Conservation (phyloP, 352 stramenopile species). For the Globisporangium emineosum region DNA sequence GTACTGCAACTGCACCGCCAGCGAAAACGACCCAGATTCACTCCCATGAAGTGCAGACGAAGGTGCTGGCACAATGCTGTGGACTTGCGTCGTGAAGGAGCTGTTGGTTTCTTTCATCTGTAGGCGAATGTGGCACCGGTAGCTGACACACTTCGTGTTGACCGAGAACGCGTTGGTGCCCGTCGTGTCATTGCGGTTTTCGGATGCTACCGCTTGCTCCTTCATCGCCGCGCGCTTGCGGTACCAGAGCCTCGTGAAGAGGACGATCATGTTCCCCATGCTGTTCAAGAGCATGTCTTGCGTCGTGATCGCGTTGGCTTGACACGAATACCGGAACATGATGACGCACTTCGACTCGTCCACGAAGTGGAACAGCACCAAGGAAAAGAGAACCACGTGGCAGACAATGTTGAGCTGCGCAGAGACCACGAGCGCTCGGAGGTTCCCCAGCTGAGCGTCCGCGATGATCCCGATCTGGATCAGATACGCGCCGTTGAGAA, state of each 20-base stretch:
- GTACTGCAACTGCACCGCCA: neutral
- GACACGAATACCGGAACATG: constrained; percentile 17
- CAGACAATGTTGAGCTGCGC: constrained; percentile 20
- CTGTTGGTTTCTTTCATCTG: neutral
- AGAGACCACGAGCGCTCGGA: constrained; percentile 19
- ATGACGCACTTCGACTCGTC: constrained; percentile 14
- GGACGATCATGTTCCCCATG: constrained; percentile 26
- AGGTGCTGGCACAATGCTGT: neutral
- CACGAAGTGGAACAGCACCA: constrained; percentile 23
- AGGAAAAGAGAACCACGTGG: constrained; percentile 18
- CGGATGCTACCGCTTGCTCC: neutral
- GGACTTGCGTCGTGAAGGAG: neutral
- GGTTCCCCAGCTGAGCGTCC: constrained; percentile 24
- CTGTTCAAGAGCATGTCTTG: constrained; percentile 28
- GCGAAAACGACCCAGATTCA: neutral
- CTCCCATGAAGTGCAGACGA: neutral
- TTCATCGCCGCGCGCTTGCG: constrained; percentile 22
- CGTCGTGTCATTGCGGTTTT: neutral
- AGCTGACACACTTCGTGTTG: constrained; percentile 24
- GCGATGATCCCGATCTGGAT: constrained; percentile 28
- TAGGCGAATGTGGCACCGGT: constrained; percentile 23
- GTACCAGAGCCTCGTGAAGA: constrained; percentile 28
- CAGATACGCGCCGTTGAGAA: constrained; percentile 22
- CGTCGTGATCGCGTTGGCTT: constrained; percentile 17
- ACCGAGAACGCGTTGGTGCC: constrained; percentile 19